phyloP scores from a whole-genome alignment of 1,284 basidiomycete genomes.

The Chalciporus sp. region DNA sequence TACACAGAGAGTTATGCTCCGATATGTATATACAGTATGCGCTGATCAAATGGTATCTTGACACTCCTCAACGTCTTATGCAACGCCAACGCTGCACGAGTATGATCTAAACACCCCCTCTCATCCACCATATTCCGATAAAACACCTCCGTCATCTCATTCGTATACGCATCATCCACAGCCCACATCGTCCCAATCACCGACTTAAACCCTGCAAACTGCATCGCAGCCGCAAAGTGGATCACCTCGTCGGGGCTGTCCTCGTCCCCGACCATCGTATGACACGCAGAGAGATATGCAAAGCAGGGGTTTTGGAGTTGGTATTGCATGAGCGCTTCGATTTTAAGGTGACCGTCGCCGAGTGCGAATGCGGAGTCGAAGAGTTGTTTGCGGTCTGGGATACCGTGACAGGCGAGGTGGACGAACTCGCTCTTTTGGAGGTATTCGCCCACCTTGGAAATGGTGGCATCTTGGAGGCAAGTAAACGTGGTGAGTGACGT shows the following conservation, averaged over 20 bases:
- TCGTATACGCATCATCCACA: not conserved
- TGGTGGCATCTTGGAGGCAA: not conserved
- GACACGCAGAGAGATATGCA: constrained; percentile 35
- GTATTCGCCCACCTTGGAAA: not conserved
- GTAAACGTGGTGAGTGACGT: not conserved
- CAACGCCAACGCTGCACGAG: not conserved
- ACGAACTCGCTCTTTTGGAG: constrained; percentile 11
- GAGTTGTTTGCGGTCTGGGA: constrained; percentile 7
- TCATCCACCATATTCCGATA: not conserved
- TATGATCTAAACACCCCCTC: not conserved
- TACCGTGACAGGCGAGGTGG: constrained; percentile 22
- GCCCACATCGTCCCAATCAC: not conserved
- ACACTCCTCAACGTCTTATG: not conserved
- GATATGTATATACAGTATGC: not conserved
- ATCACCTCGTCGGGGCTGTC: not conserved
- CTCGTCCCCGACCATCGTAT: constrained; percentile 15
- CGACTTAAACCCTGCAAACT: not conserved
- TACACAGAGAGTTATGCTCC: not conserved
- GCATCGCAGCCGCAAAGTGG: not conserved
- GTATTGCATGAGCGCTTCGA: constrained; percentile 25
- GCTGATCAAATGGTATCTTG: not conserved
- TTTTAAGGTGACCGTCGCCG: constrained; percentile 18
- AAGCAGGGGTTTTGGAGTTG: constrained; percentile 28
- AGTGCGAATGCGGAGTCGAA: constrained; percentile 27
- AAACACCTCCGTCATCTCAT: not conserved